Conservation (phyloP, 208 protist genomes). For the Acanthamoeba rhysodes region DNA sequence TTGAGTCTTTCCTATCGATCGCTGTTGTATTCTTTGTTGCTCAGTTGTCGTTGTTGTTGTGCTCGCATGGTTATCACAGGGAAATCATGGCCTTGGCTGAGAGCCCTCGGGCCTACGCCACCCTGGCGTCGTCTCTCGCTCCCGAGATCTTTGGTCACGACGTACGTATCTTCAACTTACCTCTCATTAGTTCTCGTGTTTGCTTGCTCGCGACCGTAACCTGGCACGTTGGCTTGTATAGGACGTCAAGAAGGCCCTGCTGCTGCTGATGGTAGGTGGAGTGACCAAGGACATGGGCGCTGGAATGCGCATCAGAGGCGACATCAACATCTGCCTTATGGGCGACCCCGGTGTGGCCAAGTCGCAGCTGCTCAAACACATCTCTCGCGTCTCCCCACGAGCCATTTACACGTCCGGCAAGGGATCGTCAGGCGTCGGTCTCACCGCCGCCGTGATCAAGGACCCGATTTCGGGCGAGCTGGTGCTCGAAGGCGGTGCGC, state of each 20-base stretch:
- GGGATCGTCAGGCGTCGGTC: constrained; percentile 93
- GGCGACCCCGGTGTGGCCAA: constrained; percentile 99
- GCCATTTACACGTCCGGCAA: constrained; percentile 85
- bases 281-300: constrained; percentile 85
- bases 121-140: constrained; percentile 87
- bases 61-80: neutral
- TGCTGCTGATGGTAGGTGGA: constrained; percentile 93
- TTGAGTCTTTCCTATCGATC: neutral
- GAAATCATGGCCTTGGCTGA: neutral
- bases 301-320: constrained; percentile 90
- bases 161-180: neutral
- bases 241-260: constrained; percentile 83
- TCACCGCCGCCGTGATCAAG: constrained; percentile 93
- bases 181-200: neutral
- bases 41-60: neutral
- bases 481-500: constrained; percentile 96
- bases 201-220: neutral
- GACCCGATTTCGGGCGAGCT: constrained; percentile 91
- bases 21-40: neutral
- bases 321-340: constrained; percentile 99
- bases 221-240: neutral
- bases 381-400: constrained; percentile 48
- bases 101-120: neutral
- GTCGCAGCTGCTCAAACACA: constrained; percentile 93
- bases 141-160: constrained; percentile 95